Evolutionary conservation across 108 stramenopile genomes (phyloP).

Genomic region (Pseudonitzschia multiseries): DNA sequence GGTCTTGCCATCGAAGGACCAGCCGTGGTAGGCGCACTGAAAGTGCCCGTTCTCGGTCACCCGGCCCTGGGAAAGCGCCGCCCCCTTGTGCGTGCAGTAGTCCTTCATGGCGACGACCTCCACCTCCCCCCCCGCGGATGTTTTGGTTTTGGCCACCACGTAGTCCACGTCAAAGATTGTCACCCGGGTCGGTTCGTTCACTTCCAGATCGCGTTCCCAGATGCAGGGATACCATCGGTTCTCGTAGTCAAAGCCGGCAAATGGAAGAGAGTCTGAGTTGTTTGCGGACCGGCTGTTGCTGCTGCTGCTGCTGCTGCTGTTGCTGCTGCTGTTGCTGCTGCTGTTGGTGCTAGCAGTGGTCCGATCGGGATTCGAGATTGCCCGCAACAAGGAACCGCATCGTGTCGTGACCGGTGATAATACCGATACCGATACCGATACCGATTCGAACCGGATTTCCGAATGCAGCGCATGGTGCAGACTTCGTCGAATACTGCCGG

Average conservation of each 20-base stretch:
- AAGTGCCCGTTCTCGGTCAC: constrained; percentile 51
- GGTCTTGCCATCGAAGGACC: constrained; percentile 59
- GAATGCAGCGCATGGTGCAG: too few relatives aligned
- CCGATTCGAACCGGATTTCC: too few relatives aligned
- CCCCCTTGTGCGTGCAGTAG: constrained; percentile 65
- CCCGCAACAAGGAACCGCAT: too few relatives aligned
- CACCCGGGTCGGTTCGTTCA: constrained; percentile 53
- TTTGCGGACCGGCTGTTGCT: not conserved
- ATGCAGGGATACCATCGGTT: constrained; percentile 64
- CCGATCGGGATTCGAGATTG: too few relatives aligned
- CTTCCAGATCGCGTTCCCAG: constrained; percentile 60
- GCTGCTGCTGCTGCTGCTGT: not conserved
- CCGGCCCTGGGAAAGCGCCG: constrained; percentile 60
- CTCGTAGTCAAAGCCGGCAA: constrained; percentile 58
- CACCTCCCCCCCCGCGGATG: not conserved
- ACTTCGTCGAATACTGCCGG: too few relatives aligned
- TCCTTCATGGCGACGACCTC: constrained; percentile 48
- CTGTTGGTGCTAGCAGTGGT: too few relatives aligned
- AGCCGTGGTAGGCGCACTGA: constrained; percentile 76
- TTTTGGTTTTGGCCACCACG: constrained; percentile 41
- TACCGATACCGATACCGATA: too few relatives aligned
- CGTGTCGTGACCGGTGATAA: too few relatives aligned
- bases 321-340: not conserved
- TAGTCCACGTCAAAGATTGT: constrained; percentile 75
- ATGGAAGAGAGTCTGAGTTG: constrained; percentile 1